Evolutionary conservation across 2,329 filamentous ascomycete genomes (phyloP).

Genomic region (Aspergillus fumigatus): DNA sequence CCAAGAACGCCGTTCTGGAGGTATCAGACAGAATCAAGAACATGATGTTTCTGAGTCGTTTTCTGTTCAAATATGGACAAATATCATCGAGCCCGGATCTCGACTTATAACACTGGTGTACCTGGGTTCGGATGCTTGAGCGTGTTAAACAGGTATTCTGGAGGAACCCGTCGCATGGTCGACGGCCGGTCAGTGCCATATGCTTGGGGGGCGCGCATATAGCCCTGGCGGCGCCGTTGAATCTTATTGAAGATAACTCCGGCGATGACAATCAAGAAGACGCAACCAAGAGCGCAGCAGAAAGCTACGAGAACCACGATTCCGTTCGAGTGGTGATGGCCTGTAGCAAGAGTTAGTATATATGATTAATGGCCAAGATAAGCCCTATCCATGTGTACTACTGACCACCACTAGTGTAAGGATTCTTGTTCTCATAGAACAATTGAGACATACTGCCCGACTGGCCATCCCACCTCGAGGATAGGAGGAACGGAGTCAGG

Average conservation of each 20-base stretch:
- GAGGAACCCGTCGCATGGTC: constrained; percentile 43
- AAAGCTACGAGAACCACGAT: constrained; percentile 45
- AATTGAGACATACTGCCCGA: constrained; percentile 73
- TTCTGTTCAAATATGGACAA: constrained; percentile 3
- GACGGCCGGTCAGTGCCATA: constrained; percentile 43
- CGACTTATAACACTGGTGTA: constrained; percentile 31
- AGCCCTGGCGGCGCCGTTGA: constrained; percentile 44
- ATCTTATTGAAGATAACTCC: constrained; percentile 46
- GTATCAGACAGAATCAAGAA: constrained; percentile 17
- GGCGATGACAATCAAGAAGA: constrained; percentile 45
- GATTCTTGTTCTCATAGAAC: constrained; percentile 76
- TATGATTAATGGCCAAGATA: constrained; percentile 1
- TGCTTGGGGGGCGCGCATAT: constrained; percentile 42
- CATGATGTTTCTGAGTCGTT: constrained; percentile 7
- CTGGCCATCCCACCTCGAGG: constrained; percentile 60
- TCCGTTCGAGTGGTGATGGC: constrained; percentile 38
- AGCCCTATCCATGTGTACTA: constrained; percentile 15
- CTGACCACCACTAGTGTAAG: constrained; percentile 64
- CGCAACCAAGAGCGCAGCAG: constrained; percentile 44
- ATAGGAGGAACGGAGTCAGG: constrained; percentile 75
- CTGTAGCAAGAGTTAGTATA: constrained; percentile 19
- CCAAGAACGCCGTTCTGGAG: constrained; percentile 22
- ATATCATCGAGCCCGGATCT: constrained; percentile 3
- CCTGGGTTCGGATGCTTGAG: constrained; percentile 32
- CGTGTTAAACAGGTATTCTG: constrained; percentile 44